Percentiles rank a stretch among this genome's conserved stretches.
phyloP scores from a whole-genome alignment of 371 early-diverging fungal genomes.

The Modicella reniformis region DNA sequence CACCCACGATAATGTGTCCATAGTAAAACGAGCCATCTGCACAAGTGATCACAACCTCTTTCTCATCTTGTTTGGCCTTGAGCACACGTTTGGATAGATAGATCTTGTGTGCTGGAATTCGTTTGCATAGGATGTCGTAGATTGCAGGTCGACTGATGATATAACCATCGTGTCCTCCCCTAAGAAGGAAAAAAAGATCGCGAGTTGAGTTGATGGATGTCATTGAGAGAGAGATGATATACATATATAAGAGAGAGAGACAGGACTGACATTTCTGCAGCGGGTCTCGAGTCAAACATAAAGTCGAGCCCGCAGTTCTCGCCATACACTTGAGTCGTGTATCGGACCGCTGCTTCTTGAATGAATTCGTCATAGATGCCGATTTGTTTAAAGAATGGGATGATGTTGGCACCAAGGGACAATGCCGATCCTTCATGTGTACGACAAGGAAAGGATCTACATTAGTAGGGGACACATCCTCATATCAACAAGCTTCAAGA shows the following conservation, averaged over 20 bases:
- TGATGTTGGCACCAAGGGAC: constrained; percentile 11
- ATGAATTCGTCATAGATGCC: constrained; percentile 19
- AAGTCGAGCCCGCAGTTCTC: constrained; percentile 10
- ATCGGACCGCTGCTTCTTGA: background rate
- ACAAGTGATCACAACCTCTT: constrained; percentile 15
- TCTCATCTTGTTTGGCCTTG: background rate
- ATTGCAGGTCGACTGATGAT: constrained; percentile 24
- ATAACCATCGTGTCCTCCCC: constrained; percentile 14
- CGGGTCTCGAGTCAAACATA: constrained; percentile 16
- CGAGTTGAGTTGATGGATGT: background rate
- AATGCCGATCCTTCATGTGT: constrained; percentile 4
- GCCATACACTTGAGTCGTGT: constrained; percentile 6
- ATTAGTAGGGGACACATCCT: no score
- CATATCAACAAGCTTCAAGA: background rate
- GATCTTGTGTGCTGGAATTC: constrained; percentile 7
- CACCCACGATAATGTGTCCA: constrained; percentile 32
- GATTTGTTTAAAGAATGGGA: constrained; percentile 18
- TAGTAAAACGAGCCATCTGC: constrained; percentile 1
- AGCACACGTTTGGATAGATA: constrained; percentile 15
- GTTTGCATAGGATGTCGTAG: constrained; percentile 10
- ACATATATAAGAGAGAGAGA: no score
- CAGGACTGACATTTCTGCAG: no score
- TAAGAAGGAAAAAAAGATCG: background rate
- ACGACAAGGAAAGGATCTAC: no score
- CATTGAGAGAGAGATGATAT: no score